Evolutionary conservation across 192 early-diverging fungal genomes (phyloP), one percentile per base, ranked within the genome.

Genomic region (Lobosporangium transversale): DNA sequence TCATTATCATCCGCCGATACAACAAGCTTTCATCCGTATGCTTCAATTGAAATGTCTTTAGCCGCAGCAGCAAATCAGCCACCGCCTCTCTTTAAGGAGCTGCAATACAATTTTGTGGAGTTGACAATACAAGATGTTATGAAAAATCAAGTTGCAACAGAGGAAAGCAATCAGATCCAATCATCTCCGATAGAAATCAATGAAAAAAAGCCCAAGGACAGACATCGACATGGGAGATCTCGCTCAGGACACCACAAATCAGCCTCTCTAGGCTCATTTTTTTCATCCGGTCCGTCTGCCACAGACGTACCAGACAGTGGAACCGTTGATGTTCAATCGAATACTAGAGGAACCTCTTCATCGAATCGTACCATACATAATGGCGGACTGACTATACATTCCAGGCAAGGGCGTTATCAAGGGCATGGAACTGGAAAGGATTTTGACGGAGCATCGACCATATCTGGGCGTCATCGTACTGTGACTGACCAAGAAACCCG

Each of bases 241-340:
- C 52, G 61, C 21, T 63, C 69, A 9, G 69, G 69, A 3, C 69
- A 71, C 1, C 69, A 63, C 37, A 71, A 71, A 37, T 71, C 69
- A 0, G 60, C 69, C 3, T 71, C 69, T 4, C 30, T 71, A 2
- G 37, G 69, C 12, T 71, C 69, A 7, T 71, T 71, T 53, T 71
- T 71, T 35, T 45, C 54, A 26, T 54, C 69, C 0, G n/a, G 61
- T 12, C 59, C 68, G 27, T 9, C 68, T 1, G 44, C 33, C 7
- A n/a, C 44, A 0, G 40, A 18, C 3, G 27, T 47, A 8, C 35
- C 45, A 21, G 54, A 57, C 11, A 50, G 44, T 18, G 31, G 52
- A 2, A 58, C 53, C 0, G 33, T 43, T 5, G 47, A 56, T 42
- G 52, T 52, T 24, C 66, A 68, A 36, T 23, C 35, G 2, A 53